Conservation (phyloP, 2,329 filamentous ascomycete species). For the Madurella fahalii region DNA sequence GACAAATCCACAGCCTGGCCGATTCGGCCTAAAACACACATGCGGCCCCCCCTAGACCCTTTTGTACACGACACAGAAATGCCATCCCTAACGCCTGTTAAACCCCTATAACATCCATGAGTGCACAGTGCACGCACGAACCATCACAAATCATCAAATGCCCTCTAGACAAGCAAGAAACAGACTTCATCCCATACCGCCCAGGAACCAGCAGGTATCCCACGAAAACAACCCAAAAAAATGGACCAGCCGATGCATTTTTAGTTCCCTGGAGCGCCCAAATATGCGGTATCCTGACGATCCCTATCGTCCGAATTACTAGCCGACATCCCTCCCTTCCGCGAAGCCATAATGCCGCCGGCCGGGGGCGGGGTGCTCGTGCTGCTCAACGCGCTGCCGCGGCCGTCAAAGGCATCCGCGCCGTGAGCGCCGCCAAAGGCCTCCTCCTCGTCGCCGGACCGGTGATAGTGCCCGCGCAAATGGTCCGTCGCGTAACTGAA, state of each 20-base stretch:
- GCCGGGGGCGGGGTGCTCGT: background rate
- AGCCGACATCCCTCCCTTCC: conserved; percentile 7
- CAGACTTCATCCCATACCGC: background rate
- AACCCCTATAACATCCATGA: background rate
- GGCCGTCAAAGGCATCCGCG: conserved; percentile 5
- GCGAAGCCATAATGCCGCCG: background rate
- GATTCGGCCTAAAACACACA: no score
- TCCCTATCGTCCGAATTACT: background rate
- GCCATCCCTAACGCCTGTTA: conserved; percentile 8
- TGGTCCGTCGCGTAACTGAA: conserved; percentile 50
- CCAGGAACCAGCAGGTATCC: background rate
- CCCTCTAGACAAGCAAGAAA: background rate
- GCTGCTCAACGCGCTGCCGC: conserved; percentile 14
- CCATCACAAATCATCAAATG: background rate
- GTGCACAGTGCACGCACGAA: background rate
- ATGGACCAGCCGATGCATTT: background rate
- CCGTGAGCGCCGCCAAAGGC: conserved; percentile 14
- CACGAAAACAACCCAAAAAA: background rate
- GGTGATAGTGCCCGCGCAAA: conserved; percentile 26
- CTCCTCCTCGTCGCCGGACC: conserved; percentile 31
- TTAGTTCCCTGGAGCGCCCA: conserved; percentile 6
- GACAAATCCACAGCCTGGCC: no score
- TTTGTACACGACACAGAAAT: conserved; percentile 5
- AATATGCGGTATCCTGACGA: conserved; percentile 13
- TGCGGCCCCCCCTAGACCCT: background rate